Percentiles rank a stretch among this genome's conserved stretches.
Evolutionary conservation across 768 basidiomycete genomes (phyloP).

Genomic region (Xanthoconium purpureum): DNA sequence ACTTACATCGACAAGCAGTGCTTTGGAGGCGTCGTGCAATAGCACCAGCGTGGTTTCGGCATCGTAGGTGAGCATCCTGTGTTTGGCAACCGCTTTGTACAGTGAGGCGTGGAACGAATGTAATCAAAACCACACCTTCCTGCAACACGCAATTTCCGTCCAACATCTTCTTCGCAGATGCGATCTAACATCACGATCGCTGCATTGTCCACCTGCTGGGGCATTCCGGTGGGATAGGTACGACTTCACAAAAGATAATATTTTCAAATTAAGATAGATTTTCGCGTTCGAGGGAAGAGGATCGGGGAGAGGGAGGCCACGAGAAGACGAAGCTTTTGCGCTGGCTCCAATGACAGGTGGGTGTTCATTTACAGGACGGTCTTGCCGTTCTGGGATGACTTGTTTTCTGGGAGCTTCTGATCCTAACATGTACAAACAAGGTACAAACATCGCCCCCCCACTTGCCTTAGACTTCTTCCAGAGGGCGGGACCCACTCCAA

Average conservation of each 20-base stretch:
- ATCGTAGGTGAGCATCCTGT: conserved; percentile 60
- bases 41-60: conserved; percentile 42
- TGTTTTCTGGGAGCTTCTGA: conserved; percentile 28
- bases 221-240: conserved; percentile 34
- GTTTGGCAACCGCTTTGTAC: conserved; percentile 6
- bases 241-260: not conserved
- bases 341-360: not conserved
- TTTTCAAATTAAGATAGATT: conserved; percentile 1
- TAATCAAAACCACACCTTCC: conserved; percentile 46
- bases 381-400: conserved; percentile 13
- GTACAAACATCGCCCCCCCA: not conserved
- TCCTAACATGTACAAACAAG: conserved; percentile 29
- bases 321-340: conserved; percentile 1
- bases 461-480: not conserved
- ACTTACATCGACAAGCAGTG: conserved; percentile 54
- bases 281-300: conserved; percentile 1
- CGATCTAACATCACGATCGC: conserved; percentile 41
- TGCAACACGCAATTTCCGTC: conserved; percentile 56
- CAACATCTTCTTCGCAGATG: conserved; percentile 38
- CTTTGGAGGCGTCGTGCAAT: conserved; percentile 48
- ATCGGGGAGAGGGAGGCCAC: not conserved
- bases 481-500: not conserved
- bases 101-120: conserved; percentile 14
- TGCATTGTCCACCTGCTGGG: conserved; percentile 49
- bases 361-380: conserved; percentile 1